A percentile compares a stretch with the other conserved stretches of the same genome.
phyloP scores from a whole-genome alignment of 2,329 filamentous ascomycete genomes.

The Colletotrichum orchidophilum region DNA sequence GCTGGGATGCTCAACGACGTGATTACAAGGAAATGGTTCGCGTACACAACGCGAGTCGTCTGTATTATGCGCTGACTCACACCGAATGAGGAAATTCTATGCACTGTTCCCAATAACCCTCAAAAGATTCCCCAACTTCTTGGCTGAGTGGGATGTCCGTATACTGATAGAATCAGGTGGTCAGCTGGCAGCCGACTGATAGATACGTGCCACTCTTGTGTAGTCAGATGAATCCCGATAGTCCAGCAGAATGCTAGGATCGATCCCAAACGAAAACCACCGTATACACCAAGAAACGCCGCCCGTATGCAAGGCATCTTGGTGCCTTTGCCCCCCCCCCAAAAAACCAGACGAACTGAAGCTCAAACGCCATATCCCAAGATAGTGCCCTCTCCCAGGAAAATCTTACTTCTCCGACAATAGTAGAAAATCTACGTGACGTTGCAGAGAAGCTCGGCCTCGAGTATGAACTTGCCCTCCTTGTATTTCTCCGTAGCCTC shows the following conservation, averaged over 20 bases:
- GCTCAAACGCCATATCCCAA: neutral
- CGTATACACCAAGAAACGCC: neutral
- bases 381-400: neutral
- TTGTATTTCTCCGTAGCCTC: slow-evolving; percentile 96
- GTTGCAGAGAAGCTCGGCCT: slow-evolving; percentile 87
- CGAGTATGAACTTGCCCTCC: slow-evolving; percentile 97
- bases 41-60: neutral
- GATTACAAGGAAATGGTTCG: no score
- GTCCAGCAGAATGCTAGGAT: neutral
- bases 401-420: neutral
- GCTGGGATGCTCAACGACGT: neutral
- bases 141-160: neutral
- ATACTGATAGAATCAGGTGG: neutral
- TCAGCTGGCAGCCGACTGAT: neutral
- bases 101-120: neutral
- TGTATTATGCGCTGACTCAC: neutral
- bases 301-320: neutral
- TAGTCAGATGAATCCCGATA: neutral
- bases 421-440: slow-evolving; percentile 68
- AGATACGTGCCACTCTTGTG: neutral
- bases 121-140: neutral
- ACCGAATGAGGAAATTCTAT: neutral
- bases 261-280: neutral
- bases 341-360: neutral
- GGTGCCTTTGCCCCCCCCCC: neutral